Percentiles rank a stretch among this genome's conserved stretches.
phyloP scores from a whole-genome alignment of 495 filamentous ascomycete genomes.

The Jackrogersella minutella region DNA sequence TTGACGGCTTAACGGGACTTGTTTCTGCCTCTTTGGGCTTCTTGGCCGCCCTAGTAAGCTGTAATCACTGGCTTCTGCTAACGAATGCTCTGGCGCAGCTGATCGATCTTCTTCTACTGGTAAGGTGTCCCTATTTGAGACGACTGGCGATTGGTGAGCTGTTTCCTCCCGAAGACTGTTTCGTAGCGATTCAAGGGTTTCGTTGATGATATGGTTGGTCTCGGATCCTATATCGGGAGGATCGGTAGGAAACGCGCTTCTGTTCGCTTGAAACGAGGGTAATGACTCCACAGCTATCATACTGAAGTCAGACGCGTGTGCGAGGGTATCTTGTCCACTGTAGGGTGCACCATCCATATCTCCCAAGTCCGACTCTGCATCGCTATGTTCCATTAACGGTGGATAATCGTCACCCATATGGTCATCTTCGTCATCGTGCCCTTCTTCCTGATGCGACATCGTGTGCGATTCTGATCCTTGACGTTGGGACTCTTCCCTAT shows the following conservation, averaged over 20 bases:
- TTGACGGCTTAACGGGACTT: constrained; percentile 31
- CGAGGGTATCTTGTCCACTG: constrained; percentile 51
- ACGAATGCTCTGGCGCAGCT: constrained; percentile 12
- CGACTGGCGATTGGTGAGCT: not conserved
- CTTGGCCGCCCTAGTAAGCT: constrained; percentile 16
- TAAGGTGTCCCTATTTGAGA: constrained; percentile 2
- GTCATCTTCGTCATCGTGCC: constrained; percentile 20
- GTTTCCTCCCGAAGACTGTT: constrained; percentile 43
- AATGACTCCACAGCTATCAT: constrained; percentile 58
- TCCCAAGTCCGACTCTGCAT: constrained; percentile 36
- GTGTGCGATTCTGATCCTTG: constrained; percentile 13
- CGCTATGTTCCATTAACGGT: constrained; percentile 40
- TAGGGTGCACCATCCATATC: constrained; percentile 19
- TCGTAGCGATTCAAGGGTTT: constrained; percentile 52
- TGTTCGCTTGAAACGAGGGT: constrained; percentile 50
- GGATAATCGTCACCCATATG: constrained; percentile 33
- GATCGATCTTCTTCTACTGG: constrained; percentile 22
- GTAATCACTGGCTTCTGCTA: constrained; percentile 7
- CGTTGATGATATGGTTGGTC: constrained; percentile 55
- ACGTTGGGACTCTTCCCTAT: not conserved
- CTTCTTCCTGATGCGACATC: constrained; percentile 26
- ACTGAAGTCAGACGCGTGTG: constrained; percentile 58
- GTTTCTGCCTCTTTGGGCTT: constrained; percentile 37
- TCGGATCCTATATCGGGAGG: constrained; percentile 53
- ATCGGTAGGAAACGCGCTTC: constrained; percentile 42